Percentiles rank a stretch among this genome's conserved stretches.
Evolutionary conservation across 1,284 basidiomycete genomes (phyloP).

Genomic region (Vanrija humicola): DNA sequence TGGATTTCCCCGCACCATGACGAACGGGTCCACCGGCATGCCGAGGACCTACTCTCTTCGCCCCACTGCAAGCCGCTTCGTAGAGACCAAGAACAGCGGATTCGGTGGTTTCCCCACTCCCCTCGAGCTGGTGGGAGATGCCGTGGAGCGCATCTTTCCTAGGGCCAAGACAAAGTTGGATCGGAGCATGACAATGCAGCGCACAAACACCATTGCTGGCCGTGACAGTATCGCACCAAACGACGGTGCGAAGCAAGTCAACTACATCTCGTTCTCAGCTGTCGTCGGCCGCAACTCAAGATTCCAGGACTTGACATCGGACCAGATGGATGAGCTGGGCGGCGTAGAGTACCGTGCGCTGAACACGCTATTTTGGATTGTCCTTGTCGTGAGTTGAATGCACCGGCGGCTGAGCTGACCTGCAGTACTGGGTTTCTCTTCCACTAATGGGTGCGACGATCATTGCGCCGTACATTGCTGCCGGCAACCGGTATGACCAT

Average conservation of each 20-base stretch:
- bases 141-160: conserved; percentile 60
- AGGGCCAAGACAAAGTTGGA: conserved; percentile 55
- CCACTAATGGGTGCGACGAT: conserved; percentile 67
- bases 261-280: conserved; percentile 83
- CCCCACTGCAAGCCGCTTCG: conserved; percentile 38
- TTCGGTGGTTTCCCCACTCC: conserved; percentile 92
- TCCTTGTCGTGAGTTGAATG: conserved; percentile 55
- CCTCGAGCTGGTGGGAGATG: conserved; percentile 55
- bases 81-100: conserved; percentile 37
- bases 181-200: conserved; percentile 67
- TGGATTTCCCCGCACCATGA: conserved; percentile 24
- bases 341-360: conserved; percentile 93
- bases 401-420: conserved; percentile 18
- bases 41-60: conserved; percentile 46
- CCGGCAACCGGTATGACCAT: conserved; percentile 52
- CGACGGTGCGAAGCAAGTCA: conserved; percentile 57
- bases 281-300: conserved; percentile 79
- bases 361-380: conserved; percentile 71
- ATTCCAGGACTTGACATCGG: conserved; percentile 74
- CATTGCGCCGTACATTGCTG: conserved; percentile 71
- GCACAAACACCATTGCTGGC: conserved; percentile 59
- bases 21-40: conserved; percentile 24
- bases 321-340: conserved; percentile 85
- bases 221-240: conserved; percentile 29
- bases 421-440: conserved; percentile 66